Evolutionary conservation across 2,329 filamentous ascomycete genomes (phyloP).

Genomic region (Trichophyton verrucosum): DNA sequence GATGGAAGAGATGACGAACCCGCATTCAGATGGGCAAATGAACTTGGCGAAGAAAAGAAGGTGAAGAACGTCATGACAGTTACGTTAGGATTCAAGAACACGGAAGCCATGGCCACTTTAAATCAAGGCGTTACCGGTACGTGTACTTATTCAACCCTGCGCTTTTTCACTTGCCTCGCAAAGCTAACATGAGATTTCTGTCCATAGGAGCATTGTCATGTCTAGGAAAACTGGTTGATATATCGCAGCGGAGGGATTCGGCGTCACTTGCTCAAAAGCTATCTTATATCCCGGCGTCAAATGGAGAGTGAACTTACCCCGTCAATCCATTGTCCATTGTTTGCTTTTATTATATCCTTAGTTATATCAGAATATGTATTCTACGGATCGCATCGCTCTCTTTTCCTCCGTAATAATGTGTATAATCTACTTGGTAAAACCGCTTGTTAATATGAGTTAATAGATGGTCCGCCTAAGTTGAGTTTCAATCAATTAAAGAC

Average conservation of each 20-base stretch:
- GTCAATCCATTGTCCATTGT: neutral
- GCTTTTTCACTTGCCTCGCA: neutral
- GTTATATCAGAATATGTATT: neutral
- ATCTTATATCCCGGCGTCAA: neutral
- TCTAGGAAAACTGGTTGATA: conserved; percentile 14
- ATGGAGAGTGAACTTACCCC: neutral
- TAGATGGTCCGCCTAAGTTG: too few species aligned
- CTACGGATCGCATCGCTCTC: too few species aligned
- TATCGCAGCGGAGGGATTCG: conserved; percentile 4
- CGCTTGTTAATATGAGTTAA: too few species aligned
- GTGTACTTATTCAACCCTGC: conserved; percentile 18
- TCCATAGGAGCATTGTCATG: conserved; percentile 19
- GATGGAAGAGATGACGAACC: conserved; percentile 89
- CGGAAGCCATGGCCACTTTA: conserved; percentile 70
- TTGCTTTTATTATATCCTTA: neutral
- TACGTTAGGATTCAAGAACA: conserved; percentile 75
- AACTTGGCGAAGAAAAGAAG: conserved; percentile 46
- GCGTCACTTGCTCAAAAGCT: neutral
- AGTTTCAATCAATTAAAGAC: too few species aligned
- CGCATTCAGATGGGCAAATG: conserved; percentile 89
- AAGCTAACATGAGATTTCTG: conserved; percentile 2
- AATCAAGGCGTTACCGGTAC: conserved; percentile 85
- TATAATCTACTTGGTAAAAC: too few species aligned
- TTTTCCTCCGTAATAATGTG: too few species aligned
- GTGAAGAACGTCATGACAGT: conserved; percentile 69